Evolutionary conservation across 805 yeast genomes (phyloP).

Genomic region (Yamadazyma scolyti): DNA sequence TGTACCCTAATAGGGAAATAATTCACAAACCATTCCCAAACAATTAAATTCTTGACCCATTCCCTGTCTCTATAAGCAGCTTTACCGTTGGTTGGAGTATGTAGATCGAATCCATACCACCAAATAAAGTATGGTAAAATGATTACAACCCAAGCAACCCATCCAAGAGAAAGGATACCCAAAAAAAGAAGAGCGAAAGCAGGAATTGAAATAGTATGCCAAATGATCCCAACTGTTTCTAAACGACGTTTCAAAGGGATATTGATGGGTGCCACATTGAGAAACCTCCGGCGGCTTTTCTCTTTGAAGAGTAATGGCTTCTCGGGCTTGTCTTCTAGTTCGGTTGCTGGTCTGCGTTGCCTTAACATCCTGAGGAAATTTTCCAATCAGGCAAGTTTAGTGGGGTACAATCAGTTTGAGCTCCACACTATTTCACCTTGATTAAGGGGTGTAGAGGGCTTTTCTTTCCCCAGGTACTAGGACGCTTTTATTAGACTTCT

Average conservation of each 20-base stretch:
- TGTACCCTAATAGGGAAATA: constrained; percentile 79
- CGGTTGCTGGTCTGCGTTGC: too few species aligned
- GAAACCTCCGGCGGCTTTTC: constrained; percentile 6
- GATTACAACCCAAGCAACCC: constrained; percentile 69
- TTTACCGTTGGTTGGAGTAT: constrained; percentile 73
- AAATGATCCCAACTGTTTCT: constrained; percentile 64
- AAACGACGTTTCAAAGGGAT: constrained; percentile 56
- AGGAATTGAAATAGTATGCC: constrained; percentile 75
- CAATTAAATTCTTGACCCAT: constrained; percentile 49
- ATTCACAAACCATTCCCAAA: constrained; percentile 70
- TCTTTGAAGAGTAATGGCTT: too few species aligned
- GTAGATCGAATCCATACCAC: constrained; percentile 54
- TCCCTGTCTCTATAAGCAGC: constrained; percentile 54
- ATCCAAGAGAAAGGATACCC: constrained; percentile 38
- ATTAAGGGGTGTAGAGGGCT: too few species aligned
- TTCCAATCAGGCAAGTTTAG: too few species aligned
- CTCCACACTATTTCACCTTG: too few species aligned
- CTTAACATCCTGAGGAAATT: too few species aligned
- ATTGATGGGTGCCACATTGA: constrained; percentile 50
- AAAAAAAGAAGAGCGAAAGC: constrained; percentile 52
- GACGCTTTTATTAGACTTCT: too few species aligned
- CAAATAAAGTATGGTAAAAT: constrained; percentile 56
- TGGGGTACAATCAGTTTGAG: too few species aligned
- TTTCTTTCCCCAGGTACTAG: too few species aligned
- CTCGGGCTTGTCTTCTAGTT: too few species aligned